Percentiles rank a stretch among this genome's conserved stretches.
These are phyloP conservation scores for Geoglossum cookeanum DNA, from an alignment of 2,329 filamentous ascomycete species.

Conservation along the genomic window DNA sequence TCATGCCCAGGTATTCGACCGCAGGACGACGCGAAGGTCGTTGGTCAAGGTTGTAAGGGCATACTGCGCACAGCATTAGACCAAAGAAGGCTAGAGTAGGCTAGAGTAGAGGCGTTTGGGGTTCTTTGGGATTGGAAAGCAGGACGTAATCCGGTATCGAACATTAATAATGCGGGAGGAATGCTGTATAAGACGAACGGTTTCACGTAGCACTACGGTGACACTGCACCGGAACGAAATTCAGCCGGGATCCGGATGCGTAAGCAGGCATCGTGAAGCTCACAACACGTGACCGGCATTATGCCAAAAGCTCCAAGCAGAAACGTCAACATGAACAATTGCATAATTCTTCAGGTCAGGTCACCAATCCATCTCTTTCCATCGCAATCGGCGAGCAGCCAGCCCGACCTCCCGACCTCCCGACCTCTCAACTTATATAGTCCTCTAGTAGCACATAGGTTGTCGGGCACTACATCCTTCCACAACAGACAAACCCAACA, in stretches of 20 bases:
- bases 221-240: too few species aligned
- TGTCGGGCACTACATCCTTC: background rate
- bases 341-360: background rate
- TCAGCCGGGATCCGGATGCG: too few species aligned
- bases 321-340: too few species aligned
- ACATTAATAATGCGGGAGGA: too few species aligned
- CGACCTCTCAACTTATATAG: background rate
- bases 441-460: background rate
- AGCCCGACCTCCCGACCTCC: background rate
- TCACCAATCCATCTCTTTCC: background rate
- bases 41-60: slow-evolving; percentile 9
- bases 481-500: background rate
- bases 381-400: background rate
- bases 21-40: slow-evolving; percentile 9
- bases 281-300: too few species aligned
- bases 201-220: too few species aligned
- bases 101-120: background rate
- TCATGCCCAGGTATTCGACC: slow-evolving; percentile 42
- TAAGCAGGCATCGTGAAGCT: too few species aligned
- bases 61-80: slow-evolving; percentile 6
- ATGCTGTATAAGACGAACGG: too few species aligned
- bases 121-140: too few species aligned
- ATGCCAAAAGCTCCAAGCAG: too few species aligned
- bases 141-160: too few species aligned
- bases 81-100: background rate